Conservation (phyloP, 164 flowering plant species). For the Echeveria elegans region DNA sequence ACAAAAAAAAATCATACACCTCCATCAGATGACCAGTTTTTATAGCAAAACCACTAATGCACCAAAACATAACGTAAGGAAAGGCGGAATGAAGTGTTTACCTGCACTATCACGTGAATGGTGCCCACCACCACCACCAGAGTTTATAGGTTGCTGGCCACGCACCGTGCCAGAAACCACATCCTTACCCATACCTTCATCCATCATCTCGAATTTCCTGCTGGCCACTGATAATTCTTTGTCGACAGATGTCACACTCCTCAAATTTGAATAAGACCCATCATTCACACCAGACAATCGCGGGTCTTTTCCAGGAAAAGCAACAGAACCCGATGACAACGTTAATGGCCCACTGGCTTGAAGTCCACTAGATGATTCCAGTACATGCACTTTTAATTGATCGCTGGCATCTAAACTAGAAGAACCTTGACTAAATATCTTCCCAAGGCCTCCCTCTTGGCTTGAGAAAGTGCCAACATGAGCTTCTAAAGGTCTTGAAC, state of each 20-base stretch:
- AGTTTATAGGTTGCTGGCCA: slow-evolving; percentile 24
- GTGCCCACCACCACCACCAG: slow-evolving; percentile 34
- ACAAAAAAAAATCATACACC: too few species aligned
- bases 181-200: slow-evolving; percentile 22
- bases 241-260: slow-evolving; percentile 18
- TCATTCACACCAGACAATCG: slow-evolving; percentile 20
- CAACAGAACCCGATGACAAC: slow-evolving; percentile 30
- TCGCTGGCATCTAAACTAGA: slow-evolving; percentile 32
- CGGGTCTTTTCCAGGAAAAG: slow-evolving; percentile 20
- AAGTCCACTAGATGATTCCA: slow-evolving; percentile 17
- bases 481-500: not conserved
- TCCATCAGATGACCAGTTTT: not conserved
- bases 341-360: slow-evolving; percentile 26
- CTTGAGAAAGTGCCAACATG: slow-evolving; percentile 28
- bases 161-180: slow-evolving; percentile 19
- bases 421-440: slow-evolving; percentile 29
- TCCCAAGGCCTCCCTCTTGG: slow-evolving; percentile 28
- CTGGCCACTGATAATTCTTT: slow-evolving; percentile 27
- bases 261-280: slow-evolving; percentile 17
- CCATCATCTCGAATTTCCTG: slow-evolving; percentile 24
- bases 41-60: not conserved
- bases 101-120: slow-evolving; percentile 28
- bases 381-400: slow-evolving; percentile 17
- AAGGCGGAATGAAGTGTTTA: slow-evolving; percentile 15
- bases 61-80: too few species aligned